Percentiles rank a stretch among this genome's conserved stretches.
These are phyloP conservation scores for Pyrenophora teres DNA, from an alignment of 2,329 filamentous ascomycete species.

Conservation along the genomic window DNA sequence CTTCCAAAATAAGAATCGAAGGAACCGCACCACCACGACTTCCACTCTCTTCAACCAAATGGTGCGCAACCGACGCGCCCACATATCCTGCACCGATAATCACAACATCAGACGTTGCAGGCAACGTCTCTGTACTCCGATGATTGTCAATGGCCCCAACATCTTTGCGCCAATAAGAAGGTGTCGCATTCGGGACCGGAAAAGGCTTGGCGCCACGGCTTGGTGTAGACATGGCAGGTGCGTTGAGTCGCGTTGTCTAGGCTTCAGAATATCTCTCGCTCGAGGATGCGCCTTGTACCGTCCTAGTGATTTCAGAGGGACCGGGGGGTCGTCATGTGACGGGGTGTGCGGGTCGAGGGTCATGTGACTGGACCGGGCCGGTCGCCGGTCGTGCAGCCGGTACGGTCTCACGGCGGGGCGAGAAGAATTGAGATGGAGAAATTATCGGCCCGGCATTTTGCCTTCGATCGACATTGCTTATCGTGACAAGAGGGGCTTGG, in stretches of 20 bases:
- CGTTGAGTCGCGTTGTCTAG: too few species aligned
- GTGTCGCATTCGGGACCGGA: conserved; percentile 10
- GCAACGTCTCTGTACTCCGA: conserved; percentile 15
- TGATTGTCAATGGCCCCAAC: conserved; percentile 13
- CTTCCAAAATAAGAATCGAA: conserved; percentile 51
- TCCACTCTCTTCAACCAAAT: conserved; percentile 12
- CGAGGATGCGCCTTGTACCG: not conserved
- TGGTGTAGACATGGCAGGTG: not conserved
- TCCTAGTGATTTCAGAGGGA: too few species aligned
- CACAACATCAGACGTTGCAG: conserved; percentile 10
- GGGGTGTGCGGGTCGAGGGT: not conserved
- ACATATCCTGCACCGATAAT: conserved; percentile 20
- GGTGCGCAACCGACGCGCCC: conserved; percentile 18
- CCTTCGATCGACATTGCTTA: too few species aligned
- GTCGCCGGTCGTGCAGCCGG: not conserved
- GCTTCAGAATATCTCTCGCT: too few species aligned
- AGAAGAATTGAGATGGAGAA: too few species aligned
- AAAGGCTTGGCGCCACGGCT: not conserved
- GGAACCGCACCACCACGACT: not conserved
- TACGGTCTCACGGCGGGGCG: too few species aligned
- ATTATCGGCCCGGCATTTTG: too few species aligned
- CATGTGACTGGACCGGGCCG: conserved; percentile 1
- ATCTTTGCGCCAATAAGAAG: conserved; percentile 15
- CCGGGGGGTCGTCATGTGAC: too few species aligned
- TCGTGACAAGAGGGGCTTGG: too few species aligned